Base-by-base conservation (phyloP, 495 filamentous ascomycete species). In the Aspergillus bridgeri region DNA sequence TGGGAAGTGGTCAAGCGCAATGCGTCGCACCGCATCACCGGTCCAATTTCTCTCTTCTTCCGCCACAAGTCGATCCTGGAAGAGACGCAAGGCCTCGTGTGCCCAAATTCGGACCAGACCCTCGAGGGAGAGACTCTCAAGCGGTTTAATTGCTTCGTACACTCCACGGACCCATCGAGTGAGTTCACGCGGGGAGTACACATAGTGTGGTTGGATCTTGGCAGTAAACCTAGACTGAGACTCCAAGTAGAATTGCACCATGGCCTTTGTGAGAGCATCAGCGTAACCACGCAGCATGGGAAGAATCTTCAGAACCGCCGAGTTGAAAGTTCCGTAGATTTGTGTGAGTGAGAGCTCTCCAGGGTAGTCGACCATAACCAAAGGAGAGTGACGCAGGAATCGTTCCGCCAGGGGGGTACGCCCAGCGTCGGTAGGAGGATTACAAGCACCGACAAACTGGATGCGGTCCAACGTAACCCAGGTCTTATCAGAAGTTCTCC, bases 291-390 rank as follows among this genome's bases (percentile, higher is more conserved):
- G 89, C n/a, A 99, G 80, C 23, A 92, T 85, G 2, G 94, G 93
- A 58, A 98, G 88, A 58, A 98, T 92, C 81, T 99, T 99, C 62
- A 99, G 86, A 51, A 98, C 81, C 13, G 95, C 94, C 60, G 82
- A 90, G 72, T 96, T 99, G 82, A 99, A 99, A 2, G 94, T 98
- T 64, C 95, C 92, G 70, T 99, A 99, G 56, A 99, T 99, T 67
- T 99, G 94, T 42, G 82, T 86, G 52, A 99, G 81, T 6, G 94
- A 99, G 42, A 89, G 76, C 73, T 99, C 92, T 64, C 95, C 94
- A 57, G 94, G 94, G 69, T 99, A 99, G 66, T 98, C 94, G 42
- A 99, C 94, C 94, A 99, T 99, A 67, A 99, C 89, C 43, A 99
- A 81, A 13, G 94, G 94, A 29, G 94, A 89, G 74, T 99, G 94